Conservation (phyloP, 2,329 filamentous ascomycete genomes). For the Curvularia lunata region DNA sequence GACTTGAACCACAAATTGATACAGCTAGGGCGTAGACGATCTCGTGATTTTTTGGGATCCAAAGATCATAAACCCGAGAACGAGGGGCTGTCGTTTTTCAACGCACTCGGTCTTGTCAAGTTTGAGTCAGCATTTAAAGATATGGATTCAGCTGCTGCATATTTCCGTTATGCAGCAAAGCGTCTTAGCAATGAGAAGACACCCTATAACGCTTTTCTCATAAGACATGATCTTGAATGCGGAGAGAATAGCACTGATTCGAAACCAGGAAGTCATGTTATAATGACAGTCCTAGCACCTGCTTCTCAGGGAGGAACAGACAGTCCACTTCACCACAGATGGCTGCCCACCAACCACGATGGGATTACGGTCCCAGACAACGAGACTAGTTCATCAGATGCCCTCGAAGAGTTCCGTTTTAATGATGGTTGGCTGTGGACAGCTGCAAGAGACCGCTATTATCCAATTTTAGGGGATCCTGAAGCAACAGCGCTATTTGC, state of each 20-base stretch:
- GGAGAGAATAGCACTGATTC: too few species aligned
- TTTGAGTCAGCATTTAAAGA: neutral
- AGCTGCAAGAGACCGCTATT: neutral
- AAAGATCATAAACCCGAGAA: too few species aligned
- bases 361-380: neutral
- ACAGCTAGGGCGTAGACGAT: neutral
- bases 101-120: too few species aligned
- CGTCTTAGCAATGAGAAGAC: neutral
- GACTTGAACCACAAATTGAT: neutral
- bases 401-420: neutral
- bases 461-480: neutral
- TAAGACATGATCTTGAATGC: neutral
- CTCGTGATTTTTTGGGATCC: neutral
- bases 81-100: too few species aligned
- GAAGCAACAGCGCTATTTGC: neutral
- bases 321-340: neutral
- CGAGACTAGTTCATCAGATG: neutral
- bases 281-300: neutral
- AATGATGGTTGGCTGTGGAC: too few species aligned
- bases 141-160: neutral
- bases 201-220: neutral
- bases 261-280: neutral
- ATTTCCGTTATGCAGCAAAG: neutral
- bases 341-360: neutral
- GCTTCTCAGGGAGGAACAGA: neutral